phyloP scores from a whole-genome alignment of 306 rosid genomes.

The Aeschynomene evenia region DNA sequence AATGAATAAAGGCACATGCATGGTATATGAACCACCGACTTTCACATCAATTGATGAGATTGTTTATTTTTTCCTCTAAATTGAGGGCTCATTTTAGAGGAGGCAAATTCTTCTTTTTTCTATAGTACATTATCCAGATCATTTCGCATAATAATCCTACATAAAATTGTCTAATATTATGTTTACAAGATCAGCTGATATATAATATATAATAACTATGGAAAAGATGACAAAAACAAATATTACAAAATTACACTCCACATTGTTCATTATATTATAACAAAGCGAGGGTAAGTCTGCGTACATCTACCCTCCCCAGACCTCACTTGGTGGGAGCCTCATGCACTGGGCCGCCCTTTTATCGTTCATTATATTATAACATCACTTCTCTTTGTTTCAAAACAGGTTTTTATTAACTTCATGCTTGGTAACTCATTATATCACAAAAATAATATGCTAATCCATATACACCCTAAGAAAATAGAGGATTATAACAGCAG shows the following conservation, averaged over 20 bases:
- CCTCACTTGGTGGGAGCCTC: too few species aligned
- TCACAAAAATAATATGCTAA: too few species aligned
- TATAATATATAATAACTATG: background rate
- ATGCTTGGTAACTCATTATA: too few species aligned
- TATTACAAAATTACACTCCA: background rate
- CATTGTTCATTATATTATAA: conserved; percentile 1
- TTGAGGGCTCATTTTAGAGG: background rate
- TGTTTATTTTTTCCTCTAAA: background rate
- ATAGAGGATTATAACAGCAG: background rate
- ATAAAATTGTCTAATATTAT: background rate
- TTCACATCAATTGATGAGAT: background rate
- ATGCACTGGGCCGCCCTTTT: too few species aligned
- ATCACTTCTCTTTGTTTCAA: background rate
- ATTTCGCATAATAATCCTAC: background rate
- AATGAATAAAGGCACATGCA: conserved; percentile 1
- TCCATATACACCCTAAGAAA: too few species aligned
- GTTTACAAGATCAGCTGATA: background rate
- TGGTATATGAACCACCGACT: background rate
- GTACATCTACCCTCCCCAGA: too few species aligned
- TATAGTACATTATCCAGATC: background rate
- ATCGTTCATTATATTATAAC: too few species aligned
- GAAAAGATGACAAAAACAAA: background rate
- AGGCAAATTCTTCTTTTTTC: background rate
- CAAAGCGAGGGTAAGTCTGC: too few species aligned
- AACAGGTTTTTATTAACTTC: background rate